Evolutionary conservation across 768 basidiomycete genomes (phyloP).

Genomic region (Boletus edulis): DNA sequence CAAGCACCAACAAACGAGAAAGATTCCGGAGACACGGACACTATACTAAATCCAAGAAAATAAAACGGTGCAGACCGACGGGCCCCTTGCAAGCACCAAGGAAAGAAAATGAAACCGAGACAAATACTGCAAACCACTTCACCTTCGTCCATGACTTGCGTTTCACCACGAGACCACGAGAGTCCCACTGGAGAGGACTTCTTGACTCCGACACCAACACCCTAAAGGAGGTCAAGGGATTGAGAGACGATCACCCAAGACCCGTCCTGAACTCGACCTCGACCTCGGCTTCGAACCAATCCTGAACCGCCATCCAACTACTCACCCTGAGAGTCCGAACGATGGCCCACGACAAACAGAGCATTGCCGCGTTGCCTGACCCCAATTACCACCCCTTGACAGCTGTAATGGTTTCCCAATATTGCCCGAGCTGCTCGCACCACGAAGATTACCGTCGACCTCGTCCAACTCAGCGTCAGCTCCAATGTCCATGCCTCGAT

Average conservation of each 20-base stretch:
- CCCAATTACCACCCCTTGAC: neutral
- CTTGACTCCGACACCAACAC: neutral
- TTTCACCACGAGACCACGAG: too few relatives aligned
- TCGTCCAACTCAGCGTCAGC: neutral
- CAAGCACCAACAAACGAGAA: neutral
- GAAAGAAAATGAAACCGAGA: too few relatives aligned
- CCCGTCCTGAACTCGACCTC: neutral
- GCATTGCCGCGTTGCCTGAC: neutral
- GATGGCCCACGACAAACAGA: neutral
- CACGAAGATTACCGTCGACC: neutral
- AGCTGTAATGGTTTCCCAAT: too few relatives aligned
- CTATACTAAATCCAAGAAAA: too few relatives aligned
- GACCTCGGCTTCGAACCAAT: neutral
- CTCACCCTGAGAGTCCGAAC: neutral
- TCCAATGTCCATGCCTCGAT: neutral
- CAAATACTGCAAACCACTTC: too few relatives aligned
- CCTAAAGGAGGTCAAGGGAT: too few relatives aligned
- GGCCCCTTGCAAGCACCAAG: neutral
- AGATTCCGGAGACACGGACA: neutral
- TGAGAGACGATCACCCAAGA: too few relatives aligned
- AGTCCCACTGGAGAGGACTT: too few relatives aligned
- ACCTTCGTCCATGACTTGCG: too few relatives aligned
- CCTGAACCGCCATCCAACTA: too few relatives aligned
- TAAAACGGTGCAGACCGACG: neutral
- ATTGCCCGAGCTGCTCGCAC: neutral